Evolutionary conservation across 257 asterid genomes (phyloP), one percentile per base, ranked within the genome.

Genomic region (Lavandula angustifolia): DNA sequence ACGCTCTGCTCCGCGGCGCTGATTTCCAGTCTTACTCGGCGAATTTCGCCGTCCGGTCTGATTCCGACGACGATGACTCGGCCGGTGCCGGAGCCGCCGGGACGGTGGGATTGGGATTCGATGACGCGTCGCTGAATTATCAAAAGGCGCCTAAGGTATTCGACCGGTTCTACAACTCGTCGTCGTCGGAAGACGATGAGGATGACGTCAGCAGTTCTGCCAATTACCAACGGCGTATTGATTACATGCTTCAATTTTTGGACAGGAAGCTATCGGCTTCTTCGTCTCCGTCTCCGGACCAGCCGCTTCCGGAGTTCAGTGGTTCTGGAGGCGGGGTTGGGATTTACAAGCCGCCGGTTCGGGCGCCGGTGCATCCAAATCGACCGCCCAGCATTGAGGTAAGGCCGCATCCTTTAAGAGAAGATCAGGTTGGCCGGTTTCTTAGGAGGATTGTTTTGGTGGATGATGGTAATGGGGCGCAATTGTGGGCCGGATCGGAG

Each of bases 401-500:
- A 22, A 79, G 99, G 81, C 97, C 99, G 49, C 99, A 84, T 14
- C 97, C 95, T 4, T 73, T 84, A 74, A 75, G 95, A 65, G 99
- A 94, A 67, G 70, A 80, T 42, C 91, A 94, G 56, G 74, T 82
- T 33, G 97, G 95, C 77, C 62, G 90, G 54, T 90, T 90, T 66
- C 85, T 94, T 60, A 80, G 96, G 81, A 86, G 54, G 18, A 32
- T 94, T 43, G 66, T 71, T 35, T 79, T 84, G 53, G 85, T 85
- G 3, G 83, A 77, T 46, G 84, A 78, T 58, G 89, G 71, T 38
- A 64, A 64, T 60, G 94, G 91, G 80, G 71, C 75, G 67, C 94
- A 90, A 76, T 14, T 94, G 78, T 94, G 95, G 99, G 91, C 95
- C 3, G 99, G 96, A 55, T 81, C 97, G 61, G 99, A 94, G 78